Evolutionary conservation across 2,329 filamentous ascomycete species (phyloP).

Genomic region (Colletotrichum zoysiae): DNA sequence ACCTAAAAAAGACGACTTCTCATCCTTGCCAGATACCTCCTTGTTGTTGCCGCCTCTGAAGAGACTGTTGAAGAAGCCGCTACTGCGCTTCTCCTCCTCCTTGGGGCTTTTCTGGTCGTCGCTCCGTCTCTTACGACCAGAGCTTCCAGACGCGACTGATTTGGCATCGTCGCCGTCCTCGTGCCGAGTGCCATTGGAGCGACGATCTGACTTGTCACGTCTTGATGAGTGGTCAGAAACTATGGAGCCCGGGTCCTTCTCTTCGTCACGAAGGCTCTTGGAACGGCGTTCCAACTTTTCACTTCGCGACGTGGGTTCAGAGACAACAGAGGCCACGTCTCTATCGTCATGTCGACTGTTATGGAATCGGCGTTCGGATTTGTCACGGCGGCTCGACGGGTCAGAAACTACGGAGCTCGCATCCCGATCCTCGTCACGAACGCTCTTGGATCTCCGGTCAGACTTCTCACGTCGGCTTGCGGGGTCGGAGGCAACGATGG

Average conservation of each 20-base stretch:
- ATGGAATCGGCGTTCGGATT: constrained; percentile 4
- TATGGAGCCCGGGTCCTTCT: constrained; percentile 63
- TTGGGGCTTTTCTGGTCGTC: constrained; percentile 54
- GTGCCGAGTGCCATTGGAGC: constrained; percentile 52
- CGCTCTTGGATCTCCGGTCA: constrained; percentile 54
- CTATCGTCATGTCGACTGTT: constrained; percentile 51
- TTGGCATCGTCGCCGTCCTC: constrained; percentile 63
- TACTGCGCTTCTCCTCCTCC: constrained; percentile 55
- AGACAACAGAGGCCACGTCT: constrained; percentile 63
- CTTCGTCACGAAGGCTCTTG: constrained; percentile 48
- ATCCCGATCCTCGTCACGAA: constrained; percentile 59
- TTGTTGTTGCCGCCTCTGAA: constrained; percentile 57
- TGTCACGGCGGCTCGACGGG: constrained; percentile 34
- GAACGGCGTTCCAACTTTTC: constrained; percentile 53
- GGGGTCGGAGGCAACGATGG: constrained; percentile 63
- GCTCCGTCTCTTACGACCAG: constrained; percentile 47
- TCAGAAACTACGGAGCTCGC: constrained; percentile 57
- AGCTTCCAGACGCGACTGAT: constrained; percentile 54
- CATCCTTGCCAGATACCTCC: constrained; percentile 49
- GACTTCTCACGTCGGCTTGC: constrained; percentile 49
- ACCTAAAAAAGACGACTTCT: constrained; percentile 76
- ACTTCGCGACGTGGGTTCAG: constrained; percentile 54
- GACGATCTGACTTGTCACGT: constrained; percentile 51
- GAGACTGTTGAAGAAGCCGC: constrained; percentile 63
- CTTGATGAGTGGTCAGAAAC: constrained; percentile 59